Evolutionary conservation across 2,329 filamentous ascomycete species (phyloP).

Genomic region (Harringtonia aguacate): DNA sequence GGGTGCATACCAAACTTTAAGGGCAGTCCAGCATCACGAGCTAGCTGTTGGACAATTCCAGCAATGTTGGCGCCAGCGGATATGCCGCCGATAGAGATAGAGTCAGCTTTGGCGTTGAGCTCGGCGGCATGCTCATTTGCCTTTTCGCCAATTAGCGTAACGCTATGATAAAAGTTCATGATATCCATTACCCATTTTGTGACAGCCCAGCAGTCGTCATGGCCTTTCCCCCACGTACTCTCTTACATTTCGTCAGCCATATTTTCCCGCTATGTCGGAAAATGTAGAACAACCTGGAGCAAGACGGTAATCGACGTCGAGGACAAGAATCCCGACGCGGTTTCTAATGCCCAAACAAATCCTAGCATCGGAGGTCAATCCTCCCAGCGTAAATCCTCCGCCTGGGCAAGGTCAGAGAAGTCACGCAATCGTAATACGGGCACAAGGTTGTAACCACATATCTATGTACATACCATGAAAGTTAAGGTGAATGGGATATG

Average conservation of each 20-base stretch:
- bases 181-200: slow-evolving; percentile 21
- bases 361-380: slow-evolving; percentile 18
- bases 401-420: too few species aligned
- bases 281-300: slow-evolving; percentile 5
- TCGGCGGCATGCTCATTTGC: slow-evolving; percentile 14
- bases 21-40: not conserved
- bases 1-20: slow-evolving; percentile 13
- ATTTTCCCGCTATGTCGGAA: too few species aligned
- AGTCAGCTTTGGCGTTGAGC: slow-evolving; percentile 20
- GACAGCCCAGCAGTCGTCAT: slow-evolving; percentile 23
- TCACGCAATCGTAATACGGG: too few species aligned
- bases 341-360: slow-evolving; percentile 24
- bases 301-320: slow-evolving; percentile 27
- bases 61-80: slow-evolving; percentile 1
- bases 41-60: not conserved
- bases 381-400: slow-evolving; percentile 24
- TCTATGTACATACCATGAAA: not conserved
- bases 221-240: slow-evolving; percentile 20
- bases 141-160: not conserved
- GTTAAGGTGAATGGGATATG: slow-evolving; percentile 5
- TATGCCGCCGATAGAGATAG: slow-evolving; percentile 20
- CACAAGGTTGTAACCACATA: too few species aligned
- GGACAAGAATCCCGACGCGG: slow-evolving; percentile 21
- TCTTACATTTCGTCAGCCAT: slow-evolving; percentile 17
- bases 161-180: not conserved